Base-by-base conservation (phyloP, 1,284 basidiomycete genomes). In the Pseudozyma pruni region DNA sequence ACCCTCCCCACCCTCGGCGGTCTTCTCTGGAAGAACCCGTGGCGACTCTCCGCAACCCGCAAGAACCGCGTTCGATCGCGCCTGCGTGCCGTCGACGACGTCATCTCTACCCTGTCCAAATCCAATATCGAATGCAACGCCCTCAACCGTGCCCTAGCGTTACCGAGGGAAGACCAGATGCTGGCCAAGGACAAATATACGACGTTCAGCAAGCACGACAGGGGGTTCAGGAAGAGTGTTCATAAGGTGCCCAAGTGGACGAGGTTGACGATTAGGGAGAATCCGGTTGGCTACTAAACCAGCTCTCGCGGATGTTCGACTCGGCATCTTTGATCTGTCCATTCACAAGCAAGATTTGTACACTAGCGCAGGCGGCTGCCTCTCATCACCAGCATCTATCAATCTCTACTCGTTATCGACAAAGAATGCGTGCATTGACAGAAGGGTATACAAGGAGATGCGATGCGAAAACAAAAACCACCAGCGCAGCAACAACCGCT, bases 111-210 rank as follows among this genome's bases (percentile, higher is more conserved):
- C 1, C 89, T 98, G 5, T 86, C 88, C 58, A 85, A 88, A 20
- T 92, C 90, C 69, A 93, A 94, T 8, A 87, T 97, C 4, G 80
- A 91, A 79, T 92, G 90, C 78, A 81, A 84, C 38, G 86, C 92
- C 43, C 84, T 96, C 82, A 91, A 91, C 80, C 78, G 86, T 60
- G 91, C 90, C 4, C 84, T 94, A 37, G 86, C 89, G 56, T 85
- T 95, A 27, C 93, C 93, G 42, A 93, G 91, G 80, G 91, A 95
- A 82, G 86, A 89, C 67, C 91, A 93, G 82, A 94, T 94, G 93
- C 86, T 85, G 14, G 85, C 93, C 1, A 87, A 87, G 83, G 94
- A 98, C 86, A 98, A 98, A 84, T 98, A 98, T 85, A 97, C 94
- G 0, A 89, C 91, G 17, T 98, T 94, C 84, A 89, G 88, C 50